phyloP scores from a whole-genome alignment of 2,329 filamentous ascomycete genomes.

The Fusarium sacchari region DNA sequence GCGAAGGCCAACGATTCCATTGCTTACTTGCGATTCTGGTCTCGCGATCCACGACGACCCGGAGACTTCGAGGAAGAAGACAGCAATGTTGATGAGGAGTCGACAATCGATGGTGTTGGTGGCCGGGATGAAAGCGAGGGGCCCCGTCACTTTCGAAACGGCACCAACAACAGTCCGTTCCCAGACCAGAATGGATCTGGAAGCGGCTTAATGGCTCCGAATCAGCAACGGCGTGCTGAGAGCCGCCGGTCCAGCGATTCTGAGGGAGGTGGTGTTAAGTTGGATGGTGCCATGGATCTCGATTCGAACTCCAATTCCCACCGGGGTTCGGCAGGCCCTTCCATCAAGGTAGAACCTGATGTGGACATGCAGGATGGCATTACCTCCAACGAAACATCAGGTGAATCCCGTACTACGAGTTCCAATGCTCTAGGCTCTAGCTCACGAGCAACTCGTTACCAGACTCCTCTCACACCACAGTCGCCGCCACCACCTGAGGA shows the following conservation, averaged over 20 bases:
- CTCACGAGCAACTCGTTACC: slow-evolving; percentile 6
- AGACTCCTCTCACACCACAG: slow-evolving; percentile 32
- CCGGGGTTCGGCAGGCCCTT: slow-evolving; percentile 35
- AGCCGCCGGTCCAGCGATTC: slow-evolving; percentile 53
- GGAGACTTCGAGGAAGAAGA: slow-evolving; percentile 59
- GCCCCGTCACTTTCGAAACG: background rate
- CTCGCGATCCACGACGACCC: slow-evolving; percentile 74
- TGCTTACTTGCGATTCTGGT: slow-evolving; percentile 88
- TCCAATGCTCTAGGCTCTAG: slow-evolving; percentile 15
- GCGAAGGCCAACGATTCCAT: slow-evolving; percentile 93
- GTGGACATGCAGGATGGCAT: slow-evolving; percentile 32
- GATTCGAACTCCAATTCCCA: slow-evolving; percentile 45
- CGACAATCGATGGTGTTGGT: background rate
- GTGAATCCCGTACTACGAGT: slow-evolving; percentile 25
- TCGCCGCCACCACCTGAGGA: slow-evolving; percentile 6
- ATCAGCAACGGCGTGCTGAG: slow-evolving; percentile 7
- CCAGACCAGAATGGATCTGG: background rate
- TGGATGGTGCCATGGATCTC: slow-evolving; percentile 56
- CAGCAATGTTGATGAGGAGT: slow-evolving; percentile 48
- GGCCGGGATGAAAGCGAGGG: background rate
- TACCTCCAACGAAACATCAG: slow-evolving; percentile 6
- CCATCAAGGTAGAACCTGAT: slow-evolving; percentile 52
- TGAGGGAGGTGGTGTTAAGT: slow-evolving; percentile 58
- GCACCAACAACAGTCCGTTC: background rate
- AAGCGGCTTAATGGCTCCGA: background rate